Evolutionary conservation across 1,139 yeast genomes (phyloP).

Genomic region (Yamadazyma dendronema): DNA sequence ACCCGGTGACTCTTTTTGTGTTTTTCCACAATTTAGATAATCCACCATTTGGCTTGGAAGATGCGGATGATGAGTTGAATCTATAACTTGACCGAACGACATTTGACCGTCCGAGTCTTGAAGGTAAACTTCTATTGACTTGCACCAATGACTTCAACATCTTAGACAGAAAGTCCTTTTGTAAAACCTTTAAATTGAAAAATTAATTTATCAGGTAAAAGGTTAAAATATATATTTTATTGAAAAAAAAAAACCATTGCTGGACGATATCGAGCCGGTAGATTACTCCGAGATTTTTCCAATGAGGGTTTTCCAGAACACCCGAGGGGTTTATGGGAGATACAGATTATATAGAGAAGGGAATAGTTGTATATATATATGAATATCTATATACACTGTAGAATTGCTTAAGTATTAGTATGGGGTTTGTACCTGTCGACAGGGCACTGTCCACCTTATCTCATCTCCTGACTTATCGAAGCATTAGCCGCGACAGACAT

Average conservation of each 20-base stretch:
- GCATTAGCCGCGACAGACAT: too few relatives aligned
- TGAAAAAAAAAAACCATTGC: slow-evolving; percentile 2
- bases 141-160: slow-evolving; percentile 8
- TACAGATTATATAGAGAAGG: too few relatives aligned
- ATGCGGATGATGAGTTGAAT: slow-evolving; percentile 12
- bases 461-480: too few relatives aligned
- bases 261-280: slow-evolving; percentile 12
- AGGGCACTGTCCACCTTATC: too few relatives aligned
- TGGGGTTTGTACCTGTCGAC: too few relatives aligned
- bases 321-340: not conserved
- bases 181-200: not conserved
- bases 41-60: slow-evolving; percentile 7
- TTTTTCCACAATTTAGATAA: slow-evolving; percentile 26
- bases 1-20: slow-evolving; percentile 26
- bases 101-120: not conserved
- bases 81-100: slow-evolving; percentile 6
- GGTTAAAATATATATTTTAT: not conserved
- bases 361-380: too few relatives aligned
- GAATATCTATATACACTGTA: too few relatives aligned
- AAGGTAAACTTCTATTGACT: slow-evolving; percentile 1
- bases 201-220: not conserved
- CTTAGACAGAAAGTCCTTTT: not conserved
- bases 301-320: not conserved
- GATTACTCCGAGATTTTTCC: slow-evolving; percentile 11
- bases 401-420: too few relatives aligned